Evolutionary conservation across 306 rosid genomes (phyloP), one percentile per base, ranked within the genome.

Genomic region (Cucurbita maxima): DNA sequence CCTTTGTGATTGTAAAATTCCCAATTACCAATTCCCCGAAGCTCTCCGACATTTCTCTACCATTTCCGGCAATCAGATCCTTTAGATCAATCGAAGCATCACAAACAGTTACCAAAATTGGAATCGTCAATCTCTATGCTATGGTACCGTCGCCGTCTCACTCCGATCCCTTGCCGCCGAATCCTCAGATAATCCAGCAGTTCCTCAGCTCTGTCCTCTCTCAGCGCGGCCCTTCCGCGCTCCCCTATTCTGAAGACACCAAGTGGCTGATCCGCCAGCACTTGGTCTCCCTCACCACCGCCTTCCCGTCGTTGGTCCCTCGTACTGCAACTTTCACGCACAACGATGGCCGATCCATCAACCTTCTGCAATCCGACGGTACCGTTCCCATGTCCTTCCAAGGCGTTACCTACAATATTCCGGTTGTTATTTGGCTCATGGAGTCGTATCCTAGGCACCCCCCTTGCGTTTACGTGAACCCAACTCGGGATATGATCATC

Each of bases 251-350:
- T 1, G 96, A 91, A 53, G 97, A 95, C 58, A 81, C 91, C 1
- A 95, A 95, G 73, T 91, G 99, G 97, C 84, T 83, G 5, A 91
- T 95, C 86, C 97, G 99, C 5, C 95, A 91, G 66, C 99, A 95
- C 62, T 84, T 95, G 0, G 77, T 95, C 0, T 7, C 91, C 4
- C 91, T 95, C 57, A 80, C 84, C 72, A 20, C 87, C 10, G 43
- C 80, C 9, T 84, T 69, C 80, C 89, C 96, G 3, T 95, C 99
- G 1, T 85, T 95, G 0, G 90, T 88, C 3, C 93, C 97, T 72
- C 90, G 90, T 55, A 89, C 99, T 11, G 99, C 99, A 3, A 77
- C 89, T 0, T 95, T 88, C 71, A 95, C 91, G 50, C 99, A 95
- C 84, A 95, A 95, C 88, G 96, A 95, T 61, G 99, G 99, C 0